Conservation (phyloP, 768 basidiomycete species). For the Amanita fuliginea region DNA sequence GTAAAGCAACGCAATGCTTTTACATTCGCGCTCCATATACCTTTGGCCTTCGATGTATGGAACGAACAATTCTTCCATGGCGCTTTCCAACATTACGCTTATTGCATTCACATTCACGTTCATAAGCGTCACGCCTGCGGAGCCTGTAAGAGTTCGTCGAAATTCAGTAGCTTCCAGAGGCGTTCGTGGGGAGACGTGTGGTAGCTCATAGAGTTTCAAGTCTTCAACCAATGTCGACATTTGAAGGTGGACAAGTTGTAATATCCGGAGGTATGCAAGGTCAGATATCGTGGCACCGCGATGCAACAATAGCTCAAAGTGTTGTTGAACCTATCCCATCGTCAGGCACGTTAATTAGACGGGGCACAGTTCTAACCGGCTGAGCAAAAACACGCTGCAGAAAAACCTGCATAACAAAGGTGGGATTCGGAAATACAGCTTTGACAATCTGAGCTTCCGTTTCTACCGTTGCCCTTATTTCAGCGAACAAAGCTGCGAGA, state of each 20-base stretch:
- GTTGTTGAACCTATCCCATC: constrained; percentile 77
- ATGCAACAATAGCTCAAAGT: constrained; percentile 82
- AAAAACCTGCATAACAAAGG: constrained; percentile 96
- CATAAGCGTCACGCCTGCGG: constrained; percentile 30
- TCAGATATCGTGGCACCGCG: constrained; percentile 69
- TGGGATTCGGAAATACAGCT: constrained; percentile 95
- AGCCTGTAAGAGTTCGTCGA: constrained; percentile 38
- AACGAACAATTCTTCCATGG: constrained; percentile 93
- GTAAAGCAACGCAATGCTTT: constrained; percentile 73
- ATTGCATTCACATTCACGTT: constrained; percentile 51
- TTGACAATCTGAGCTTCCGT: constrained; percentile 98
- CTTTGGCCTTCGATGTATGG: constrained; percentile 87
- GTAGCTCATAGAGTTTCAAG: constrained; percentile 82
- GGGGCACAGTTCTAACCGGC: constrained; percentile 47
- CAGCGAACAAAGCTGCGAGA: constrained; percentile 66
- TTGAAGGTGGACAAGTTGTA: constrained; percentile 79
- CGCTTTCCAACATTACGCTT: constrained; percentile 83
- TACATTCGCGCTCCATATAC: constrained; percentile 88
- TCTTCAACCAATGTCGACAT: constrained; percentile 78
- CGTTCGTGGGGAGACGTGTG: constrained; percentile 52
- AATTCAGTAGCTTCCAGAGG: constrained; percentile 55
- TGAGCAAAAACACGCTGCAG: constrained; percentile 96
- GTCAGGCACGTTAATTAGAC: neutral
- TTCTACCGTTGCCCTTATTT: constrained; percentile 85
- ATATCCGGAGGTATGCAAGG: constrained; percentile 80